Conservation (phyloP, 164 flowering plant species). For the Vitis cinerea region DNA sequence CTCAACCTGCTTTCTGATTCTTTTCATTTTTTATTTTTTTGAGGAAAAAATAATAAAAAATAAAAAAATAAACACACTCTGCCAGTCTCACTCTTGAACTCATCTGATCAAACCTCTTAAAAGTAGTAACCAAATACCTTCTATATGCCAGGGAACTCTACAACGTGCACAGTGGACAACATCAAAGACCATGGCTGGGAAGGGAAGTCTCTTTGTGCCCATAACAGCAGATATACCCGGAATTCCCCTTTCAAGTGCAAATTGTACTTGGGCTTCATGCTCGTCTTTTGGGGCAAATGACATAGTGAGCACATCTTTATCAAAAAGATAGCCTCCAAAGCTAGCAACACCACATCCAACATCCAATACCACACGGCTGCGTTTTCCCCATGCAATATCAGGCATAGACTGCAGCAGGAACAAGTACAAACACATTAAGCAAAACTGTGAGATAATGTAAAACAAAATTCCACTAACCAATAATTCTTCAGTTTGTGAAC, state of each 20-base stretch:
- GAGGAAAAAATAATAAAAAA: neutral
- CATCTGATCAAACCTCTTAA: neutral
- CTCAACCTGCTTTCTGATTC: no score
- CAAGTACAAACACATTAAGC: neutral
- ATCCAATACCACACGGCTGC: constrained; percentile 79
- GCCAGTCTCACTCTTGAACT: neutral
- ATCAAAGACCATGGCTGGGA: constrained; percentile 86
- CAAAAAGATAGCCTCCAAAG: constrained; percentile 97
- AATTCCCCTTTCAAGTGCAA: constrained; percentile 98
- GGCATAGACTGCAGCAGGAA: constrained; percentile 52
- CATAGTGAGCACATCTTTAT: constrained; percentile 84
- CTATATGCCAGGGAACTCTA: constrained; percentile 94
- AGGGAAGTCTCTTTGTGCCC: constrained; percentile 93
- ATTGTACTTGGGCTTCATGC: constrained; percentile 98
- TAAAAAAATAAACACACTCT: neutral
- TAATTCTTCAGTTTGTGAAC: neutral
- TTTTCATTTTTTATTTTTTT: no score
- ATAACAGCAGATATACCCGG: constrained; percentile 97
- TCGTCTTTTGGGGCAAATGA: constrained; percentile 99
- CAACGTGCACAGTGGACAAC: constrained; percentile 97
- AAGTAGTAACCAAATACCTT: constrained; percentile 47
- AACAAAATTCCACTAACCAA: neutral
- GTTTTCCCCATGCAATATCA: constrained; percentile 92
- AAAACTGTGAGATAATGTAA: neutral
- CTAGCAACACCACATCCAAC: constrained; percentile 99